Evolutionary conservation across 1,139 yeast species (phyloP), one percentile per base, ranked within the genome.

Genomic region (Debaryomyces psychrophilus): DNA sequence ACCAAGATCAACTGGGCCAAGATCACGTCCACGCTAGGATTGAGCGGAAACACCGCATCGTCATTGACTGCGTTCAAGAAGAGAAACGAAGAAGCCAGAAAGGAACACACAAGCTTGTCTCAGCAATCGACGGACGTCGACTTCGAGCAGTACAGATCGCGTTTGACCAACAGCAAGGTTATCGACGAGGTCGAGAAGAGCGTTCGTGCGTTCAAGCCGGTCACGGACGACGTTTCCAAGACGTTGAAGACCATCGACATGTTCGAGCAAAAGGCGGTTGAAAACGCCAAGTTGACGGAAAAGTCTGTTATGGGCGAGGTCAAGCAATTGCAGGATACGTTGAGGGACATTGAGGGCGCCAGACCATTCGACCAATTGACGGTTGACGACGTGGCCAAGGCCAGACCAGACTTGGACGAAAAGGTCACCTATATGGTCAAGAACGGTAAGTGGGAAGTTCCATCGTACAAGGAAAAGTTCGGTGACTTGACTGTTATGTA

Each of bases 291-390:
- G 77, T 83, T 85, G 64, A 93, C 99, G 54, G 97, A 93, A 77
- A 75, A 83, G 58, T 84, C 93, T 57, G 98, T 93, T 51, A 75
- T 84, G 58, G 84, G 85, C 61, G 99, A 93, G 77, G 80, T 95
- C 65, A 75, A 81, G 60, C 92, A 90, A 64, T 83, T 93, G 68
- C 84, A 89, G 71, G 84, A 81, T 71, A 92, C 99, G 53, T 80
- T 93, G 68, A 83, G 83, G 71, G 95, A 93, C 79, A 95, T 93
- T 67, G 96, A 93, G 77, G 75, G 87, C 56, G 97, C 99, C 53
- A 89, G 98, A 80, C 97, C 99, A 63, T 92, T 93, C 65, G 97
- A 90, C 69, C 93, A 93, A 76, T 85, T 93, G 70, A 92, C 97
- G 46, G 93, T 92, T 51, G 97, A 90, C 54, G 99, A 93, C 61